phyloP scores from a whole-genome alignment of 169 alveolate species.

The Theileria annulata region DNA sequence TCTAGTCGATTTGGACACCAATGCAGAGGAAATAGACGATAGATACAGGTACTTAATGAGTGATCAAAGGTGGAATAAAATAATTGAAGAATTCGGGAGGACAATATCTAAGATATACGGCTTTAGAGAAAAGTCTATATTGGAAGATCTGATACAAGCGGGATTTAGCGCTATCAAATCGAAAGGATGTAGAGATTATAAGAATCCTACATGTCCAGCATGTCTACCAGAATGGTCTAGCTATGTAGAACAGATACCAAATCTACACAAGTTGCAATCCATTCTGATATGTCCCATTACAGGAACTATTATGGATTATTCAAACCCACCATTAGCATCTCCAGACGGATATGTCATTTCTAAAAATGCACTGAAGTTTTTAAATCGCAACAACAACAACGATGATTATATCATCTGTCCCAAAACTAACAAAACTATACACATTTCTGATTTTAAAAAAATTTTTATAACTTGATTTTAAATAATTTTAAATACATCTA shows the following conservation, averaged over 20 bases:
- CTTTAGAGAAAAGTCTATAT: slow-evolving; percentile 50
- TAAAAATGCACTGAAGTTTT: slow-evolving; percentile 65
- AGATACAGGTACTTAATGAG: slow-evolving; percentile 27
- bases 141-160: slow-evolving; percentile 73
- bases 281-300: slow-evolving; percentile 82
- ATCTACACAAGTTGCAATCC: slow-evolving; percentile 77
- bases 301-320: slow-evolving; percentile 80
- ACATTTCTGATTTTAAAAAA: slow-evolving; percentile 63
- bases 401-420: slow-evolving; percentile 72
- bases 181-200: slow-evolving; percentile 70
- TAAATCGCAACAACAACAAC: slow-evolving; percentile 44
- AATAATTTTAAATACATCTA: not conserved
- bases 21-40: slow-evolving; percentile 15
- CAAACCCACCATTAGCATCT: slow-evolving; percentile 84
- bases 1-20: not conserved
- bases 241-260: slow-evolving; percentile 74
- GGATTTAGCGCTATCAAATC: slow-evolving; percentile 81
- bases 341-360: slow-evolving; percentile 81
- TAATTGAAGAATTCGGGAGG: slow-evolving; percentile 33
- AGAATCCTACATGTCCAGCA: slow-evolving; percentile 80
- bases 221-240: slow-evolving; percentile 78
- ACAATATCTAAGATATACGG: slow-evolving; percentile 28
- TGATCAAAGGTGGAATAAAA: slow-evolving; percentile 44
- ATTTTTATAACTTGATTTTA: slow-evolving; percentile 66
- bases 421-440: slow-evolving; percentile 56